Percentiles rank a stretch among this genome's conserved stretches.
Conservation (phyloP, 2,329 filamentous ascomycete genomes). For the Stagonosporopsis chrysanthemi region DNA sequence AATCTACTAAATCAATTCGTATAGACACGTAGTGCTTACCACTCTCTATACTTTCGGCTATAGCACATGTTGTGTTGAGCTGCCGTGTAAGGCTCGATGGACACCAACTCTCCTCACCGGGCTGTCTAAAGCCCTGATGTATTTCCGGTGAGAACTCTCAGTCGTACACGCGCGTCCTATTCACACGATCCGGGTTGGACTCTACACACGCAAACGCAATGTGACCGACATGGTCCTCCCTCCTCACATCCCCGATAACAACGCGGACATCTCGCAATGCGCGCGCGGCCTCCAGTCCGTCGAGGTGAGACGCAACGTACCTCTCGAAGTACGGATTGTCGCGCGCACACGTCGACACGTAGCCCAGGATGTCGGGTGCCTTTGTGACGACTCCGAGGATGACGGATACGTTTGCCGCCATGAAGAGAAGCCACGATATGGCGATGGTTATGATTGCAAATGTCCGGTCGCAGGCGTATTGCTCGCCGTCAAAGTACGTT, state of each 20-base stretch:
- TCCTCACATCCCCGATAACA: constrained; percentile 11
- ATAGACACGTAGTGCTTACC: too few relatives aligned
- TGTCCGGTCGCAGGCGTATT: constrained; percentile 6
- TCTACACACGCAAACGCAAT: constrained; percentile 18
- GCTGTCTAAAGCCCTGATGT: too few relatives aligned
- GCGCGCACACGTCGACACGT: constrained; percentile 8
- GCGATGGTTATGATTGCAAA: constrained; percentile 14
- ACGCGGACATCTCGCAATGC: not conserved
- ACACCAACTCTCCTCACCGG: too few relatives aligned
- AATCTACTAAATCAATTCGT: too few relatives aligned
- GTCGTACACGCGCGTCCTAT: constrained; percentile 12
- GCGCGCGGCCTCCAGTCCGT: not conserved
- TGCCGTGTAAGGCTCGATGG: too few relatives aligned
- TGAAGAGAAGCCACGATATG: constrained; percentile 5
- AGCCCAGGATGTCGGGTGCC: constrained; percentile 20
- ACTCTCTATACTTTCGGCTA: too few relatives aligned
- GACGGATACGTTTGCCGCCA: not conserved
- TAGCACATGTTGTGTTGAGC: too few relatives aligned
- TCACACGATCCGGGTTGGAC: not conserved
- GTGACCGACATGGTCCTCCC: constrained; percentile 9
- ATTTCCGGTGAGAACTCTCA: too few relatives aligned
- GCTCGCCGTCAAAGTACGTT: not conserved
- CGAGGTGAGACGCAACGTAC: not conserved
- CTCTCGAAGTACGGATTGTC: constrained; percentile 9
- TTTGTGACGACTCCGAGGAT: constrained; percentile 9